Evolutionary conservation across 2,329 filamentous ascomycete species (phyloP).

Genomic region (Exophiala phaeomuriformis): DNA sequence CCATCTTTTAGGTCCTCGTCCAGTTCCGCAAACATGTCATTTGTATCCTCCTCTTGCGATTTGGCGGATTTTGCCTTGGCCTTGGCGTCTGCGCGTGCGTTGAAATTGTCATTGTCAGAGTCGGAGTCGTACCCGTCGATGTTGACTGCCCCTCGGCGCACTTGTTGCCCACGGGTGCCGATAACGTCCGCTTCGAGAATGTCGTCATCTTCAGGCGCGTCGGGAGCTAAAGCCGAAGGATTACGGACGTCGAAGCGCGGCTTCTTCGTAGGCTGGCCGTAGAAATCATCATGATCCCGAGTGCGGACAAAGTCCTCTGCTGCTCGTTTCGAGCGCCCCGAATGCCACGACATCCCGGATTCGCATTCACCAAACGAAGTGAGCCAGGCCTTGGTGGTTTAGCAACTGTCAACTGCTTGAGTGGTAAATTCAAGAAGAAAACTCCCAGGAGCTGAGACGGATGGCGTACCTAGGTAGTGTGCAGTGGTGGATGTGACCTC

Average conservation of each 20-base stretch:
- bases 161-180: conserved; percentile 60
- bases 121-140: conserved; percentile 96
- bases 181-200: conserved; percentile 90
- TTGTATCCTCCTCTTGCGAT: conserved; percentile 32
- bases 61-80: conserved; percentile 41
- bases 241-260: conserved; percentile 92
- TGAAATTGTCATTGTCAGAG: conserved; percentile 82
- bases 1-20: conserved; percentile 53
- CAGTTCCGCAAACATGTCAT: conserved; percentile 75
- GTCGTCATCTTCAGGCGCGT: conserved; percentile 65
- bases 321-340: conserved; percentile 61
- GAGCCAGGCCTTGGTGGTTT: too few relatives aligned
- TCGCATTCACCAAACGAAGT: neutral
- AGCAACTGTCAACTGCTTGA: too few relatives aligned
- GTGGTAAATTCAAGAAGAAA: neutral
- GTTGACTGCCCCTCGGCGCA: conserved; percentile 90
- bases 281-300: conserved; percentile 48
- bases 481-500: too few relatives aligned
- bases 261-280: conserved; percentile 55
- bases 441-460: neutral
- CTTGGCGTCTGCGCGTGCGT: conserved; percentile 61
- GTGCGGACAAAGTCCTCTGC: conserved; percentile 73
- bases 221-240: conserved; percentile 80
- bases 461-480: neutral
- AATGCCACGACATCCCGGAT: conserved; percentile 5